Percentiles rank a stretch among this genome's conserved stretches.
phyloP scores from a whole-genome alignment of 495 filamentous ascomycete species.

The Penicillium egyptiacum region DNA sequence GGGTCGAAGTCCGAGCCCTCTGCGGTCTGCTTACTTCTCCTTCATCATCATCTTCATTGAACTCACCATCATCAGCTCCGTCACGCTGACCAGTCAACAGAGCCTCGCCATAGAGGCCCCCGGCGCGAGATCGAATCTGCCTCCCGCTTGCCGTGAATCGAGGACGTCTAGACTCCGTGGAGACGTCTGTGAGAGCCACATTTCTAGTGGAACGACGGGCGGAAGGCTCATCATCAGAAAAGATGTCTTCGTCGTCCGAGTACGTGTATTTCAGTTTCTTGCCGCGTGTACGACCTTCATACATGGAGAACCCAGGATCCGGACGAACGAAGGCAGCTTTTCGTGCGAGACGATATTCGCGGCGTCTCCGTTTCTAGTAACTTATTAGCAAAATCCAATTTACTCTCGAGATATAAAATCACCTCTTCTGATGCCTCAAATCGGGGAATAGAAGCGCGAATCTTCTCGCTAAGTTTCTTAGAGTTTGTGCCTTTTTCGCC shows the following conservation, averaged over 20 bases:
- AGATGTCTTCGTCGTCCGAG: slow-evolving; percentile 82
- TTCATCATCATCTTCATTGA: slow-evolving; percentile 27
- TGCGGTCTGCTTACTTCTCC: slow-evolving; percentile 34
- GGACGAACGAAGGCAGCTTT: slow-evolving; percentile 87
- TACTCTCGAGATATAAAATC: slow-evolving; percentile 24
- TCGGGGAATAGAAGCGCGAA: slow-evolving; percentile 78
- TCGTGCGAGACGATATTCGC: slow-evolving; percentile 83
- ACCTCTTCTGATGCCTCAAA: slow-evolving; percentile 94
- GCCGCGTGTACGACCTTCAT: slow-evolving; percentile 93
- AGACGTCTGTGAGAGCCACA: slow-evolving; percentile 64
- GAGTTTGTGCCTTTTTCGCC: slow-evolving; percentile 79
- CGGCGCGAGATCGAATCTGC: slow-evolving; percentile 73
- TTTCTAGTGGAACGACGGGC: slow-evolving; percentile 73
- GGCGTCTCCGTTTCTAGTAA: slow-evolving; percentile 78
- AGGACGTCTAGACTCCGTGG: slow-evolving; percentile 67
- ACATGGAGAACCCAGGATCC: slow-evolving; percentile 85
- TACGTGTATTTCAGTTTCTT: slow-evolving; percentile 96
- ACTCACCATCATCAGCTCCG: slow-evolving; percentile 28
- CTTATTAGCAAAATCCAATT: slow-evolving; percentile 30
- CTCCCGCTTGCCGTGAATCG: slow-evolving; percentile 89
- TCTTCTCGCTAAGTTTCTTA: slow-evolving; percentile 71
- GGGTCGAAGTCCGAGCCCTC: slow-evolving; percentile 30
- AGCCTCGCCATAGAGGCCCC: slow-evolving; percentile 77
- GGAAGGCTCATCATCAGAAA: slow-evolving; percentile 64
- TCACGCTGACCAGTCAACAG: slow-evolving; percentile 55